Evolutionary conservation across 352 stramenopile species (phyloP).

Genomic region (Phytophthora pseudosyringae): DNA sequence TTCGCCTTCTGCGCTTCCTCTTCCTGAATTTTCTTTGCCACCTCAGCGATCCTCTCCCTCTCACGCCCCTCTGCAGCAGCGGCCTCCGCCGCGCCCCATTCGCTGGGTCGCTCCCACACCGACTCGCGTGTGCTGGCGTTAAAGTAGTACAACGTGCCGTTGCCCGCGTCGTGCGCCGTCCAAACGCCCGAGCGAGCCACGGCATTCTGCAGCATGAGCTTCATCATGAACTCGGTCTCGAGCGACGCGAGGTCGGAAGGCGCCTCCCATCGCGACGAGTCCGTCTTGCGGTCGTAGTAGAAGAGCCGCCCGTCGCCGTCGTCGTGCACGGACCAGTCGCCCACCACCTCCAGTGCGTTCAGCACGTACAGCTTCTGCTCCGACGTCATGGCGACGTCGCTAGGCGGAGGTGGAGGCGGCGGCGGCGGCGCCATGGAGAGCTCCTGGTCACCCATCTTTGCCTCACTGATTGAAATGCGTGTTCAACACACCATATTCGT

Average conservation of each 20-base stretch:
- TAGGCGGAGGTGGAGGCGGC: not conserved
- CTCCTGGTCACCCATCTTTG: conserved; percentile 14
- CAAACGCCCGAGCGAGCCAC: conserved; percentile 70
- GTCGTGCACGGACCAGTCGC: conserved; percentile 76
- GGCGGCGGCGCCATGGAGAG: conserved; percentile 10
- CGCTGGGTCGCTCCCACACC: conserved; percentile 69
- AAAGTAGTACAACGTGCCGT: conserved; percentile 85
- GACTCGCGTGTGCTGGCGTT: conserved; percentile 72
- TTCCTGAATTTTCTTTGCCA: not conserved
- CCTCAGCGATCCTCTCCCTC: conserved; percentile 12
- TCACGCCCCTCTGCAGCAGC: conserved; percentile 23
- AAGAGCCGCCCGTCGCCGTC: conserved; percentile 78
- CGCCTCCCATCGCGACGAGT: conserved; percentile 63
- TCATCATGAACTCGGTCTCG: conserved; percentile 85
- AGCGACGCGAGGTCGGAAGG: conserved; percentile 55
- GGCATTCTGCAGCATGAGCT: conserved; percentile 79
- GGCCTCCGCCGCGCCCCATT: conserved; percentile 53
- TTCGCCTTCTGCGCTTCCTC: conserved; percentile 7
- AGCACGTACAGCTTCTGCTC: conserved; percentile 48
- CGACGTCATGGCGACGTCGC: conserved; percentile 28
- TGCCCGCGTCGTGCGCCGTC: conserved; percentile 73
- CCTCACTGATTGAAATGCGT: not conserved
- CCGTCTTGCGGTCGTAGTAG: conserved; percentile 66
- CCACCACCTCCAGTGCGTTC: conserved; percentile 66
- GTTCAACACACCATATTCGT: conserved; percentile 3